Percentiles rank a stretch among this genome's conserved stretches.
Conservation (phyloP, 2,329 filamentous ascomycete genomes). For the Metarhizium anisopliae region DNA sequence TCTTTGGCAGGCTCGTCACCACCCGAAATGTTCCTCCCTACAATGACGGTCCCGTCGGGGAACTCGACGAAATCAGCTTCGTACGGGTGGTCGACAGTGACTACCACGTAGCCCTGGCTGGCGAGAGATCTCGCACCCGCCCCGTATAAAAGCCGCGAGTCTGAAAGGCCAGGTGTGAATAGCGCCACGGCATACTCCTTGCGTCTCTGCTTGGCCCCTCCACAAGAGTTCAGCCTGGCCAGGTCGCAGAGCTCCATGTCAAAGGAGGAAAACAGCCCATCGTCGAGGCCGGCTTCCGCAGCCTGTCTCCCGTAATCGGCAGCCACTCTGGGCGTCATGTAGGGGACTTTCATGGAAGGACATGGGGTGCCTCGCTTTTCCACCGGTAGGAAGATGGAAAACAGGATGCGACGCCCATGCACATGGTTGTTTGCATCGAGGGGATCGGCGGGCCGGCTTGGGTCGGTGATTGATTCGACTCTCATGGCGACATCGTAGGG, state of each 20-base stretch:
- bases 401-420: constrained; percentile 14
- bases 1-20: constrained; percentile 9
- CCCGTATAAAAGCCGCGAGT: constrained; percentile 32
- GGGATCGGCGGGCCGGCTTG: constrained; percentile 18
- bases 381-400: constrained; percentile 23
- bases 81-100: constrained; percentile 40
- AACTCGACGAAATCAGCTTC: constrained; percentile 37
- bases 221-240: neutral
- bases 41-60: constrained; percentile 29
- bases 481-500: constrained; percentile 20
- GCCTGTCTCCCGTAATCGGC: constrained; percentile 18
- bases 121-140: constrained; percentile 35
- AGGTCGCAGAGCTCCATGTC: constrained; percentile 18
- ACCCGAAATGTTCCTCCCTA: constrained; percentile 10
- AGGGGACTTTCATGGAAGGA: constrained; percentile 11
- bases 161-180: constrained; percentile 36
- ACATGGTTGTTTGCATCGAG: constrained; percentile 20
- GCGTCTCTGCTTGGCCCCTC: neutral
- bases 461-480: constrained; percentile 19
- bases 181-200: constrained; percentile 19
- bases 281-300: constrained; percentile 18
- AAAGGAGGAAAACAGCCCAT: constrained; percentile 19
- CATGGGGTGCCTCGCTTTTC: constrained; percentile 13
- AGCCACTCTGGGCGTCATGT: constrained; percentile 26
- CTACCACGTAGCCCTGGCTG: constrained; percentile 34